Evolutionary conservation across 768 basidiomycete species (phyloP), one percentile per base, ranked within the genome.

Genomic region (Tulasnella sp.): DNA sequence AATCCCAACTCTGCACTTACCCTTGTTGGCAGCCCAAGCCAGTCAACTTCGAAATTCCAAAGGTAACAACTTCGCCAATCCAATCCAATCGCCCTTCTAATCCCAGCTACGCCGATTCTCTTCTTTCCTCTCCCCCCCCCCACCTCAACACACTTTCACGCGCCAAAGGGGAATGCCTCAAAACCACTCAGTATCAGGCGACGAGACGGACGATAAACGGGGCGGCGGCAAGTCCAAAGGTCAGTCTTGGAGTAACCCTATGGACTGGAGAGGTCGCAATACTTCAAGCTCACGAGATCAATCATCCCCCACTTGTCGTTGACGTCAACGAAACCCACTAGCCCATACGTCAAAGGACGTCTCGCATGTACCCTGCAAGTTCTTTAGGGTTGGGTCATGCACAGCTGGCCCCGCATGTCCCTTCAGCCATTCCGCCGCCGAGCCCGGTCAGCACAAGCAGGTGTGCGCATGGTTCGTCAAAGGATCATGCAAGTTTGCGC

Each of bases 321-420:
- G 7, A 5, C 34, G 15, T 38, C 34, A 38, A 38, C 15, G 34
- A 38, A 38, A n/a, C n/a, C n/a, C 15, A 15, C 5, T 38, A 38
- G 34, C 34, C 7, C 34, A 38, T 15, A 38, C 34, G 7, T 38
- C 83, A 51, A 90, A 91, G 70, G 89, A 92, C 69, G 79, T 97
- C 57, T 89, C 88, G 2, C 92, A 96, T 76, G 94, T 98, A 12
- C 93, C 93, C 1, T 98, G 94, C 76, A 89, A 94, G 74, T 97
- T 97, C 80, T 96, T 83, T 81, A 89, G 87, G 68, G 86, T 89
- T 63, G 91, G 92, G 31, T 85, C 83, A 11, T 98, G 93, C 72
- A 94, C 92, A 3, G 93, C 93, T 9, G 93, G 93, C 31, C 75
- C 88, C 2, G 85, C 87, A 2, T 98, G 94, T 70, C 91, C 90